phyloP scores from a whole-genome alignment of 805 yeast species.

The Candida ulmi region DNA sequence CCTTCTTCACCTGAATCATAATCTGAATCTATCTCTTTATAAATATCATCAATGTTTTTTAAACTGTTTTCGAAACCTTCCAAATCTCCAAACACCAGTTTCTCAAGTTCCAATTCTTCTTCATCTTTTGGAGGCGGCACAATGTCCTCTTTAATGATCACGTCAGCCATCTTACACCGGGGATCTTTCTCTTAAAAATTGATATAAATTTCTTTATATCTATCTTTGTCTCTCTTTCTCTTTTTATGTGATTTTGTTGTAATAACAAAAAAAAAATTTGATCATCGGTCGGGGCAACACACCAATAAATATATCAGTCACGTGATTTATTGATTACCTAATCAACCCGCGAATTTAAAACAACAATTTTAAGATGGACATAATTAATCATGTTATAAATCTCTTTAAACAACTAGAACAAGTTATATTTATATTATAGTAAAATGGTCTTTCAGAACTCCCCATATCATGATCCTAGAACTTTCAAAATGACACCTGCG shows the following conservation, averaged over 20 bases:
- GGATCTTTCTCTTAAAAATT: too few species aligned
- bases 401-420: not conserved
- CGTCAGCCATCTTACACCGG: not conserved
- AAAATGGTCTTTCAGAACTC: constrained; percentile 26
- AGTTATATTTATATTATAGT: not conserved
- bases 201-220: too few species aligned
- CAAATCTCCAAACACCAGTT: constrained; percentile 83
- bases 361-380: not conserved
- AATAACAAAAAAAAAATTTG: constrained; percentile 1
- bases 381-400: not conserved
- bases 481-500: constrained; percentile 90
- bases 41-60: constrained; percentile 51
- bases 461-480: constrained; percentile 55
- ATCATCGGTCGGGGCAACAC: constrained; percentile 3
- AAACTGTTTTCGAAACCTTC: constrained; percentile 67
- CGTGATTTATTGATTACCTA: constrained; percentile 3
- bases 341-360: too few species aligned
- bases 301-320: not conserved
- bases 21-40: constrained; percentile 30
- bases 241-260: too few species aligned
- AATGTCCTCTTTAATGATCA: constrained; percentile 9
- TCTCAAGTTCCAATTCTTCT: constrained; percentile 77
- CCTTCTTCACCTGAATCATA: constrained; percentile 36
- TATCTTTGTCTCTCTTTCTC: not conserved
- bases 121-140: constrained; percentile 65